Base-by-base conservation (phyloP, 2,329 filamentous ascomycete genomes). In the Didymella exigua region DNA sequence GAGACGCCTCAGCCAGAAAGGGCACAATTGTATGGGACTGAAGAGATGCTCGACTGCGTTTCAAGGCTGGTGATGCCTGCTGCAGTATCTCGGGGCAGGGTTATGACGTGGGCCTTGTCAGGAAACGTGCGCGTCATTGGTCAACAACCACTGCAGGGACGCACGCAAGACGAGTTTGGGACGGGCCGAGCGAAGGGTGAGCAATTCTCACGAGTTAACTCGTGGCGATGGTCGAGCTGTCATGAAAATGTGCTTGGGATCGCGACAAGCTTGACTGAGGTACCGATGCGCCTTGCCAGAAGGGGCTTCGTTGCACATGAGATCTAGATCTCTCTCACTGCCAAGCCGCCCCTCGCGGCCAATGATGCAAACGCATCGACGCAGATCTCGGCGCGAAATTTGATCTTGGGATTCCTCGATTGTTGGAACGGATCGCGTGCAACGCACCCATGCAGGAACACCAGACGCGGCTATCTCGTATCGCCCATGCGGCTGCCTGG, bases 171-270 rank as follows among this genome's bases (percentile, higher is more conserved):
- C 58, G 56, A 64, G 56, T 58, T 61, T 55, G 54, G 63, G 58
- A 56, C 60, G 63, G 64, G 53, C 65, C 62, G 64, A 58, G 51
- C 50, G 53, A 55, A 49, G 49, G 49, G 55, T 49, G 46, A 37
- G 41, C 38, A 40, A 29, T 41, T 49, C 41, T 53, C 30, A 23
- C 19, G 36, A 24, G 11, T 38, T 38, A 23, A 23, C 21, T 54
- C 40, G 59, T 54, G 44, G 59, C 68, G 68, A 70, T 71, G 62
- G 56, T 62, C 57, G 60, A 61, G 63, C 48, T 61, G 59, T 67
- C 65, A 69, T 68, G 48, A 63, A 63, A 60, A 43, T 19, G 51
- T 38, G 54, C 46, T 47, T 47, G 50, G 49, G 68, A 72, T 72
- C 69, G 69, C 62, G 65, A 67, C 60, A 23, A 43, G 42, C 38